A percentile compares a stretch with the other conserved stretches of the same genome.
Conservation (phyloP, 768 basidiomycete genomes). For the Austroboletus eburneus region DNA sequence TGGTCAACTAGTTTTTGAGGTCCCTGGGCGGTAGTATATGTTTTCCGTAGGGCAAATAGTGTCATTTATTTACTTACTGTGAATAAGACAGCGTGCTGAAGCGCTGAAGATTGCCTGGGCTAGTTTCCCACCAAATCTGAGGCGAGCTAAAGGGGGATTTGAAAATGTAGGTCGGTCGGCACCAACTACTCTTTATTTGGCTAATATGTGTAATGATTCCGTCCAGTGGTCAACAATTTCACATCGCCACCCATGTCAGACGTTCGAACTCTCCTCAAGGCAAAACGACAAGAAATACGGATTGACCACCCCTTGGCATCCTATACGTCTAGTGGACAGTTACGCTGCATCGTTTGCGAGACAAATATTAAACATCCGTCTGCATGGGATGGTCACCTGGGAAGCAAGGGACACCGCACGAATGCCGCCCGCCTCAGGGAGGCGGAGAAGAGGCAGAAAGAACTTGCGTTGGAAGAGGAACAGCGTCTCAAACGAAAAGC, state of each 20-base stretch:
- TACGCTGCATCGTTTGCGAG: slow-evolving; percentile 66
- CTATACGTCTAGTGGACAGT: slow-evolving; percentile 61
- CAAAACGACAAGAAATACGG: slow-evolving; percentile 73
- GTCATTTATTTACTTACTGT: too few relatives aligned
- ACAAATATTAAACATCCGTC: slow-evolving; percentile 66
- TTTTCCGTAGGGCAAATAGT: too few relatives aligned
- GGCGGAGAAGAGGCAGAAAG: slow-evolving; percentile 44
- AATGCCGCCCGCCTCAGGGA: slow-evolving; percentile 57
- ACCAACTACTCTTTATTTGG: too few relatives aligned
- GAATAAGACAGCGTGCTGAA: too few relatives aligned
- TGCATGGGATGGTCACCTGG: slow-evolving; percentile 86
- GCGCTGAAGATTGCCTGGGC: too few relatives aligned
- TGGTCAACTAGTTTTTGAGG: too few relatives aligned
- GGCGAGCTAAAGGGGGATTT: too few relatives aligned
- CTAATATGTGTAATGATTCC: too few relatives aligned
- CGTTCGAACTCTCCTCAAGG: slow-evolving; percentile 74
- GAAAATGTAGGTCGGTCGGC: too few relatives aligned
- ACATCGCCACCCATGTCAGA: slow-evolving; percentile 79
- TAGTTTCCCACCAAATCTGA: too few relatives aligned
- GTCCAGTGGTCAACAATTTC: too few relatives aligned
- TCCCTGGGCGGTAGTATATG: too few relatives aligned
- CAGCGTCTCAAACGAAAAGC: slow-evolving; percentile 33
- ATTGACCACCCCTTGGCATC: slow-evolving; percentile 71
- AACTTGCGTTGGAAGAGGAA: slow-evolving; percentile 34
- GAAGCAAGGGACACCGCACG: slow-evolving; percentile 73